phyloP scores from a whole-genome alignment of 2,329 filamentous ascomycete species.

The Clarireedia monteithiana region DNA sequence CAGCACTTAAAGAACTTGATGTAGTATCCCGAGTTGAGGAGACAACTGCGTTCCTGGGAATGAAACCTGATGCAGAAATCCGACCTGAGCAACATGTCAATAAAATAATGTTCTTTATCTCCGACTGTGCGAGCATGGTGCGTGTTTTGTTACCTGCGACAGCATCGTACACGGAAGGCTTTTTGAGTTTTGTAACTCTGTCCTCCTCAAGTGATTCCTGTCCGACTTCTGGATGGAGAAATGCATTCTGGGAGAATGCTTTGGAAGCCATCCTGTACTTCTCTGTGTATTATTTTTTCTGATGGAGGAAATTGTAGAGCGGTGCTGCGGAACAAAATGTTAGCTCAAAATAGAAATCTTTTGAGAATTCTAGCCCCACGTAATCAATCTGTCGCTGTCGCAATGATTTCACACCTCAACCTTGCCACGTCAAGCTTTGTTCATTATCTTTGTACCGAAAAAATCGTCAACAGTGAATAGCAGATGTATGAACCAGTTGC shows the following conservation, averaged over 20 bases:
- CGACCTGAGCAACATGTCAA: conserved; percentile 28
- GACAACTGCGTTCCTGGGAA: conserved; percentile 24
- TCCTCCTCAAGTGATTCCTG: conserved; percentile 13
- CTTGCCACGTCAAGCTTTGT: background rate
- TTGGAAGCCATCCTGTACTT: conserved; percentile 20
- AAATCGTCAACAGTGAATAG: background rate
- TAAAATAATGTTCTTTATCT: background rate
- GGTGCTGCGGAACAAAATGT: background rate
- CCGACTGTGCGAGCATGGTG: background rate
- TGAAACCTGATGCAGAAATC: conserved; percentile 36
- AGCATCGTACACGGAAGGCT: conserved; percentile 61
- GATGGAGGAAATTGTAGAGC: background rate
- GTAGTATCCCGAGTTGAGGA: conserved; percentile 24
- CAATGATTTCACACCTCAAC: background rate
- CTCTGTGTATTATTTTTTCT: background rate
- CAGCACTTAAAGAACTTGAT: conserved; percentile 28
- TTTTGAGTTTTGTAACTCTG: conserved; percentile 23
- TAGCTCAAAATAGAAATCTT: background rate
- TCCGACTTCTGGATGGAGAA: conserved; percentile 11
- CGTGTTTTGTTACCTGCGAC: conserved; percentile 49
- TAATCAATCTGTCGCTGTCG: background rate
- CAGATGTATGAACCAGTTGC: conserved; percentile 67
- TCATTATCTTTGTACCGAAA: background rate
- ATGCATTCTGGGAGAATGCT: conserved; percentile 17
- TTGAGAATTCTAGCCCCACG: background rate